These are phyloP conservation scores for Phaeophleospora eucalypticola DNA, from an alignment of 2,329 filamentous ascomycete genomes.

Conservation along the genomic window DNA sequence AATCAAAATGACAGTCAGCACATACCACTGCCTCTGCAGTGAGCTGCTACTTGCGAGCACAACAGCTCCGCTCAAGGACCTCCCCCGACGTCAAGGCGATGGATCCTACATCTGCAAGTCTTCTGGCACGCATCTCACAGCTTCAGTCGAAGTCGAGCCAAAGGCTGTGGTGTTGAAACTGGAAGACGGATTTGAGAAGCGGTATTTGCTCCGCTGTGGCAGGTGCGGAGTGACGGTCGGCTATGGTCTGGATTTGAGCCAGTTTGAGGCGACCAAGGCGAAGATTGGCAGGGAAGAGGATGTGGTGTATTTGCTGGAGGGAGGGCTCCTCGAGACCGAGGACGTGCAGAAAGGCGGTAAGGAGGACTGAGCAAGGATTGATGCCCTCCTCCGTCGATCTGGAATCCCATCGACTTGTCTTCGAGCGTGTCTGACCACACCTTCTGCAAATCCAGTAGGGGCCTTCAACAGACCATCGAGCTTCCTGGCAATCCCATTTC, in stretches of 20 bases:
- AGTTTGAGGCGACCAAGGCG: slow-evolving; percentile 38
- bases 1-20: slow-evolving; percentile 26
- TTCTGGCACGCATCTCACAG: slow-evolving; percentile 19
- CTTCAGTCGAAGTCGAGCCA: slow-evolving; percentile 11
- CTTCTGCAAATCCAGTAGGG: too few relatives aligned
- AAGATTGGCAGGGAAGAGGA: slow-evolving; percentile 39
- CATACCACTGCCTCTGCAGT: slow-evolving; percentile 63
- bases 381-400: too few relatives aligned
- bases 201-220: slow-evolving; percentile 55
- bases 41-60: slow-evolving; percentile 61
- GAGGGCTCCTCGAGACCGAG: slow-evolving; percentile 55
- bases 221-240: slow-evolving; percentile 59
- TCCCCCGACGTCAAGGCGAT: slow-evolving; percentile 54
- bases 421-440: too few relatives aligned
- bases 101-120: slow-evolving; percentile 54
- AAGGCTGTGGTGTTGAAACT: slow-evolving; percentile 25
- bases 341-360: slow-evolving; percentile 42
- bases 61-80: slow-evolving; percentile 43
- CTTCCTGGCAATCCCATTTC: too few relatives aligned
- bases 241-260: slow-evolving; percentile 56
- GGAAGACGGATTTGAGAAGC: slow-evolving; percentile 63
- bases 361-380: too few relatives aligned
- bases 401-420: too few relatives aligned
- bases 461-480: too few relatives aligned
- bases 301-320: slow-evolving; percentile 59